These are phyloP conservation scores for Coffea humblotiana DNA, from an alignment of 305 asterid genomes.

Conservation along the genomic window DNA sequence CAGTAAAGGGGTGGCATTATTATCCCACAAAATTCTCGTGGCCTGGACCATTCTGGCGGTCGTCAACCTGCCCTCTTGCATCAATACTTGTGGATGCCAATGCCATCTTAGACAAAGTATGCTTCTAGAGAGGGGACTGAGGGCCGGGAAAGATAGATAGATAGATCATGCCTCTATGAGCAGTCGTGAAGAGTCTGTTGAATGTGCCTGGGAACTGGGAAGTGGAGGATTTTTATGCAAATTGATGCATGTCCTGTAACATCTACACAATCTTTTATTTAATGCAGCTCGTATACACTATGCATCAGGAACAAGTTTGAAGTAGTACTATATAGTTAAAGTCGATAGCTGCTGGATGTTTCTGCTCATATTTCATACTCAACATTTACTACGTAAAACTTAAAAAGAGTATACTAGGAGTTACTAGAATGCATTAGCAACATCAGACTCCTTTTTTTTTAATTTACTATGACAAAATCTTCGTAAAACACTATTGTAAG, in stretches of 20 bases:
- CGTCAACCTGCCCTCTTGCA: slow-evolving; percentile 27
- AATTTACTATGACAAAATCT: too few relatives aligned
- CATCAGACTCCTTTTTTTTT: too few relatives aligned
- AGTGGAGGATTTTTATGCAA: background rate
- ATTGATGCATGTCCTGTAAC: background rate
- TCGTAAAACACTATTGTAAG: too few relatives aligned
- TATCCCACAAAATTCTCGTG: slow-evolving; percentile 52
- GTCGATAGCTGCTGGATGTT: too few relatives aligned
- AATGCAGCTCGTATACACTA: background rate
- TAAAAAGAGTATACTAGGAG: too few relatives aligned
- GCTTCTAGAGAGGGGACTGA: background rate
- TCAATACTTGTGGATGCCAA: slow-evolving; percentile 7
- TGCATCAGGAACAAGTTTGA: slow-evolving; percentile 6
- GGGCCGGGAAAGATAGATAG: too few relatives aligned
- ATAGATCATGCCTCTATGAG: background rate
- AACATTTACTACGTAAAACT: too few relatives aligned
- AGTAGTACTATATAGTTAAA: background rate
- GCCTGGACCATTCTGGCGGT: slow-evolving; percentile 64
- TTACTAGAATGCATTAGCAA: too few relatives aligned
- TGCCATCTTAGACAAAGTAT: background rate
- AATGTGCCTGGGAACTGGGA: background rate
- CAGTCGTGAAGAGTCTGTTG: too few relatives aligned
- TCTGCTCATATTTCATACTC: too few relatives aligned
- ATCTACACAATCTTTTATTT: slow-evolving; percentile 1
- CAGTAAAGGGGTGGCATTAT: background rate